phyloP scores from a whole-genome alignment of 2,329 filamentous ascomycete genomes.

The Alternaria alternata region DNA sequence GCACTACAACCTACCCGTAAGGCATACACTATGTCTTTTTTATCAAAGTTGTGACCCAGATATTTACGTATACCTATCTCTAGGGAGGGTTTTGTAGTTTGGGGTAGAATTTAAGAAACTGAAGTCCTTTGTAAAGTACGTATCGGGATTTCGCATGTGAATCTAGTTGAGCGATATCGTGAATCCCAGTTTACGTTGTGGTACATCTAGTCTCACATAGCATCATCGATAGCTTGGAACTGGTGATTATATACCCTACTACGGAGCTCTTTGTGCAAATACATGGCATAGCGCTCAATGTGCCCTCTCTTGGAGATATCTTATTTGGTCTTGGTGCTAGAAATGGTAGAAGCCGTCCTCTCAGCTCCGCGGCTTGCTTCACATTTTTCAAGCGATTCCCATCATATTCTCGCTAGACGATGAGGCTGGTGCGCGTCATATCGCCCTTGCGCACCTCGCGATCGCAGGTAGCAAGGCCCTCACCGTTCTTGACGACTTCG shows the following conservation, averaged over 20 bases:
- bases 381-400: not conserved
- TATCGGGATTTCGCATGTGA: no score
- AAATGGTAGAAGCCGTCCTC: not conserved
- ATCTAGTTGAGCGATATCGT: no score
- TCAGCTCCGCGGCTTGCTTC: not conserved
- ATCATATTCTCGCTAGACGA: conserved; percentile 8
- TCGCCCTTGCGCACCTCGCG: conserved; percentile 22
- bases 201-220: no score
- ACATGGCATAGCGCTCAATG: not conserved
- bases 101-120: no score
- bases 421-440: conserved; percentile 22
- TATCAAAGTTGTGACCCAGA: no score
- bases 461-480: conserved; percentile 26
- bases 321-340: not conserved
- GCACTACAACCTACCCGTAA: no score
- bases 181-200: no score
- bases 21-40: no score
- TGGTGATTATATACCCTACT: not conserved
- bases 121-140: no score
- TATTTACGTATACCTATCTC: no score
- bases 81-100: no score
- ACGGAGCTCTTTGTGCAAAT: not conserved
- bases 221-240: not conserved
- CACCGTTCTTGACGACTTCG: conserved; percentile 18
- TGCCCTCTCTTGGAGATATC: not conserved